These are phyloP conservation scores for button mushroom (Agaricus bisporus) DNA, from an alignment of 768 basidiomycete genomes.

Conservation along the genomic window DNA sequence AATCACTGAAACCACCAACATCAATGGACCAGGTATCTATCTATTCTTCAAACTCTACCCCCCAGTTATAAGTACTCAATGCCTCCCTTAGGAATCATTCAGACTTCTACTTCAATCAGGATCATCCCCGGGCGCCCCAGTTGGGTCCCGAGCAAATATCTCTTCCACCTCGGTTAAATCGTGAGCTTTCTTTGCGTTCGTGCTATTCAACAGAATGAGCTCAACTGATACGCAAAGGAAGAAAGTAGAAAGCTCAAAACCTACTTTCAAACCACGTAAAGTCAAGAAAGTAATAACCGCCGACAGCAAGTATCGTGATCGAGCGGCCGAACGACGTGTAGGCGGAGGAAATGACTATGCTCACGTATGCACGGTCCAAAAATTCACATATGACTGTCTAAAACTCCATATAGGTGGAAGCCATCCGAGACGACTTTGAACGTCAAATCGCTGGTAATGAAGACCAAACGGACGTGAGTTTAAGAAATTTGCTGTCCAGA, in stretches of 20 bases:
- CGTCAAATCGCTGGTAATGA: conserved; percentile 46
- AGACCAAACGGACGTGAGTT: conserved; percentile 53
- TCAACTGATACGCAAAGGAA: conserved; percentile 29
- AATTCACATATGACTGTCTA: background rate
- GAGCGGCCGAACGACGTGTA: conserved; percentile 65
- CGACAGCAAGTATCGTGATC: conserved; percentile 59
- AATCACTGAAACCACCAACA: background rate
- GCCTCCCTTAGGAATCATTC: conserved; percentile 49
- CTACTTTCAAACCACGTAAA: conserved; percentile 78
- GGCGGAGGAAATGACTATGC: conserved; percentile 73
- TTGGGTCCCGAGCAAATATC: conserved; percentile 10
- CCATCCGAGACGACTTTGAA: conserved; percentile 79
- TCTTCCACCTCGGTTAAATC: background rate
- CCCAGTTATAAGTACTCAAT: background rate
- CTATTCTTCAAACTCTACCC: background rate
- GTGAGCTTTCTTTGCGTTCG: background rate
- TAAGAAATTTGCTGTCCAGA: background rate
- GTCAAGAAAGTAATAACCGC: conserved; percentile 46
- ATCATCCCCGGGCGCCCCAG: conserved; percentile 13
- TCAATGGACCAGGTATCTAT: conserved; percentile 31
- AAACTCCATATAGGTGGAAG: conserved; percentile 53
- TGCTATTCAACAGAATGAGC: background rate
- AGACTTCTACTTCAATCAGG: conserved; percentile 40
- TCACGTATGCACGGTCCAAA: conserved; percentile 34
- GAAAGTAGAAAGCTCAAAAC: conserved; percentile 42